Evolutionary conservation across 306 rosid species (phyloP), one percentile per base, ranked within the genome.

Genomic region (Ceratonia siliqua): DNA sequence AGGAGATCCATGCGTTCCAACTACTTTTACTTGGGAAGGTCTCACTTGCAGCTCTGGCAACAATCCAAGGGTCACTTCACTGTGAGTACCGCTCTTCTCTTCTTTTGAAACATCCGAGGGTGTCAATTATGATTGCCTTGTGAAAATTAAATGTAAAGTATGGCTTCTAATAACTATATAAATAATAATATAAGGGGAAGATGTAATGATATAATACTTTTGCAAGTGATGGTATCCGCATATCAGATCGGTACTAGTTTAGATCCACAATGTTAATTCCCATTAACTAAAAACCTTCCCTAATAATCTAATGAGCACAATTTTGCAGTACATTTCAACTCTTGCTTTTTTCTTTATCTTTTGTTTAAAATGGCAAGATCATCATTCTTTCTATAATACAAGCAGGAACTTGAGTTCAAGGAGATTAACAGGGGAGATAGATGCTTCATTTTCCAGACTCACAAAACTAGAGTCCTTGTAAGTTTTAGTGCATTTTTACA

Each of bases 1-100:
- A 78, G 87, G 82, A 13, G 91, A 84, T 32, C 88, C 88, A 9
- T 87, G 88, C 27, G 22, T 46, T 75, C 89, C 87, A 2, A 11
- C 8, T 4, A 11, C 13, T 7, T 41, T 25, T 35, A 22, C 74
- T 5, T 87, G 87, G 91, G 75, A 81, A 5, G 82, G 85, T 56
- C 24, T 87, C 4, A 28, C 17, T 9, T 84, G 89, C 50, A 84
- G 45, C 69, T 13, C 41, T 5, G 67, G 14, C 9, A 41, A 27
- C 38, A 45, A 48, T 46, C 80, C 91, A 33, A 82, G 82, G 58
- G 72, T 87, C 50, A 79, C 18, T 61, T 84, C 85, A n/a, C 39
- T 87, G 91, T 87, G 35, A 76, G 88, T 69, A n/a, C 25, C n/a
- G 1, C 15, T 0, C 30, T 25, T 21, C n/a, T 33, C 43, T 8